These are phyloP conservation scores for Candida loeiensis DNA, from an alignment of 805 yeast species.

Conservation along the genomic window DNA sequence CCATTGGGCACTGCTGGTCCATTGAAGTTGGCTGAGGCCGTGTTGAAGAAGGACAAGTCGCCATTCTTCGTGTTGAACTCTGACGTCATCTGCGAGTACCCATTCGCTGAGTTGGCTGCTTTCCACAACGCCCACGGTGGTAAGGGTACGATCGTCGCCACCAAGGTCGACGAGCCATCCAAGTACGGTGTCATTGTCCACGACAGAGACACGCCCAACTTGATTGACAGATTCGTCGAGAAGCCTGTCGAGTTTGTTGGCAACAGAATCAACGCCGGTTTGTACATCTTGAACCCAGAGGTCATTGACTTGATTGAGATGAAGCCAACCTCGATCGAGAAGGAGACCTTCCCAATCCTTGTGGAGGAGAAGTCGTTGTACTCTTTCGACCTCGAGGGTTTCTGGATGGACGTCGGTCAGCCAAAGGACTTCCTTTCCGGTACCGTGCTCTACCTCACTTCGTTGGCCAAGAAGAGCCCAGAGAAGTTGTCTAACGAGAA, in stretches of 20 bases:
- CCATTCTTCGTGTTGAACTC: constrained; percentile 98
- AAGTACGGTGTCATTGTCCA: constrained; percentile 99
- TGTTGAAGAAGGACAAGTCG: constrained; percentile 88
- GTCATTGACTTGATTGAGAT: constrained; percentile 95
- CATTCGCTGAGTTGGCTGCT: constrained; percentile 84
- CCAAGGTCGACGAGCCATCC: constrained; percentile 99
- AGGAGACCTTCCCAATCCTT: constrained; percentile 97
- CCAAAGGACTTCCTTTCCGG: constrained; percentile 99
- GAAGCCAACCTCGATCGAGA: constrained; percentile 98
- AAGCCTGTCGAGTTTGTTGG: constrained; percentile 99
- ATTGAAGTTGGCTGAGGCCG: constrained; percentile 90
- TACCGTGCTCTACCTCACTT: constrained; percentile 84
- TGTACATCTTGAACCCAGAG: constrained; percentile 95
- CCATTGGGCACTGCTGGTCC: constrained; percentile 99
- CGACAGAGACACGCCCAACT: constrained; percentile 90
- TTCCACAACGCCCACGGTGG: constrained; percentile 97
- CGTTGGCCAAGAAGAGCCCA: constrained; percentile 78
- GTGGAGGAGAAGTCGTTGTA: constrained; percentile 85
- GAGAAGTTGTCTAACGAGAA: constrained; percentile 62
- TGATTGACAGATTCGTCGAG: constrained; percentile 98
- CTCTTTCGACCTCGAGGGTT: constrained; percentile 97
- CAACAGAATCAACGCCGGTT: constrained; percentile 99
- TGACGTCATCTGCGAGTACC: constrained; percentile 98
- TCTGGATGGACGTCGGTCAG: constrained; percentile 99
- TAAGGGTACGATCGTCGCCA: constrained; percentile 97